phyloP scores from a whole-genome alignment of 306 rosid genomes.

The Corylus avellana region DNA sequence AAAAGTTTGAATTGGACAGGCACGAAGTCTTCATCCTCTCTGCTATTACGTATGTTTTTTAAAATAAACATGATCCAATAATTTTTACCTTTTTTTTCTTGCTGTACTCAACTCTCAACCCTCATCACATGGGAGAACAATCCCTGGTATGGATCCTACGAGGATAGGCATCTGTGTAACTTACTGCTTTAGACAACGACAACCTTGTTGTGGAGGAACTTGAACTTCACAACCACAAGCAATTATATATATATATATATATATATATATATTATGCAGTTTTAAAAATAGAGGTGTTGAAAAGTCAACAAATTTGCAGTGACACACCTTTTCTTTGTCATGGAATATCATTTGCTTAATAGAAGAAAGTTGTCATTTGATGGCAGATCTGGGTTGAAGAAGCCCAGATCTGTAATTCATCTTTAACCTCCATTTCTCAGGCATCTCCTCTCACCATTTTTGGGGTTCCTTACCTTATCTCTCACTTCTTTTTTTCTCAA shows the following conservation, averaged over 20 bases:
- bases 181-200: conserved; percentile 26
- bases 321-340: conserved; percentile 23
- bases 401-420: too few species aligned
- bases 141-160: conserved; percentile 18
- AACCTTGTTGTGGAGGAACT: conserved; percentile 26
- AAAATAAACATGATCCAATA: background rate
- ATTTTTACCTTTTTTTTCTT: background rate
- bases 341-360: background rate
- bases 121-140: conserved; percentile 28
- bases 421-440: too few species aligned
- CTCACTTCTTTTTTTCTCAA: too few species aligned
- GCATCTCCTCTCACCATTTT: too few species aligned
- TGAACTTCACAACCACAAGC: conserved; percentile 30
- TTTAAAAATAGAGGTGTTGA: background rate
- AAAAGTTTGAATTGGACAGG: conserved; percentile 3
- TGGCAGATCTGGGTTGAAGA: too few species aligned
- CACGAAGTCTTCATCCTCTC: conserved; percentile 27
- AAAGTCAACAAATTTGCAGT: conserved; percentile 43
- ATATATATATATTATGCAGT: conserved; percentile 3
- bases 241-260: background rate
- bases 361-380: background rate
- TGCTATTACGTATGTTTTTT: background rate
- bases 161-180: conserved; percentile 19
- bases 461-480: too few species aligned
- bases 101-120: background rate